Base-by-base conservation (phyloP, 2,329 filamentous ascomycete genomes). In the Plectosphaerella cucumerina region DNA sequence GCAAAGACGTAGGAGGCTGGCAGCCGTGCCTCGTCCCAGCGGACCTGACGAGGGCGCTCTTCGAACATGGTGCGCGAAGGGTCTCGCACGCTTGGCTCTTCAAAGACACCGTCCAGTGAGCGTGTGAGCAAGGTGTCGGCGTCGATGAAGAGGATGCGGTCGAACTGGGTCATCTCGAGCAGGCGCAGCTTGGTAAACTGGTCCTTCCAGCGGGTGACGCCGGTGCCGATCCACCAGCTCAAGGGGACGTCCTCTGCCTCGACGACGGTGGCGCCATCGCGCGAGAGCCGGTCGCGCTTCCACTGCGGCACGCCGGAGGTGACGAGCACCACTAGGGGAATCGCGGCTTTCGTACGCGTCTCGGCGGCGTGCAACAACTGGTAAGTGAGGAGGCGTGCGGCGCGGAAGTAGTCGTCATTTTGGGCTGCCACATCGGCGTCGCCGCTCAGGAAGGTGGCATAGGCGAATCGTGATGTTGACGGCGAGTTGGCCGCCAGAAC, bases 181-280 rank as follows among this genome's bases (percentile, higher is more conserved):
- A 74, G 54, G 11, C 69, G 65, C 15, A 76, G 63, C 58, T 75
- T 75, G 20, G 65, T 69, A 56, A 74, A 71, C 50, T 69, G 64
- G 50, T 75, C 70, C 34, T 67, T 66, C 68, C 69, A 75, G 39
- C 71, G 61, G 3, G 61, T 58, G 6, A 69, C 62, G 6, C 65
- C 65, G 0, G 67, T 66, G 26, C 62, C 61, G 18, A 73, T 62
- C 67, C 68, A 71, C 49, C 65, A 53, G 3, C 9, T 39, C 2
- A 55, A 49, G n/a, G 56, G 55, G 6, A 60, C 41, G 35, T 59
- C 53, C 12, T 68, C 60, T 6, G 69, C 62, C 48, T 65, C 62
- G 20, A 69, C 57, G 21, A 75, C 65, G 2, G 56, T 66, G 10
- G 70, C 72, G 10, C 72, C 71, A 52, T 74, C 70, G 41, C 56